A percentile compares a stretch with the other conserved stretches of the same genome.
Evolutionary conservation across 2,329 filamentous ascomycete species (phyloP).

Genomic region (Xylariaceae sp.): DNA sequence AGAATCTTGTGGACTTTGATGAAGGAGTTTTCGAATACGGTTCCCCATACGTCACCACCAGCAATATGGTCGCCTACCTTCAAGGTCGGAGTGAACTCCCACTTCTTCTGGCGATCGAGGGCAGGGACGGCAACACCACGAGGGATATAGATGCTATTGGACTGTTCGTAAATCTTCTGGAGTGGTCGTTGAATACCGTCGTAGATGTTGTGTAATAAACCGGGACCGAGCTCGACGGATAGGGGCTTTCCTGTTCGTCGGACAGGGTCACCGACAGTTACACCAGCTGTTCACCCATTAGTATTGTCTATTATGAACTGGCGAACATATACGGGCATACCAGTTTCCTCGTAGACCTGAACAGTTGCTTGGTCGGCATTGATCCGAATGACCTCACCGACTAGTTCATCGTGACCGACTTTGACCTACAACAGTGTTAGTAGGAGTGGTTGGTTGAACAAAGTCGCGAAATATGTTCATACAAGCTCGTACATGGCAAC

Average conservation of each 20-base stretch:
- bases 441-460: not conserved
- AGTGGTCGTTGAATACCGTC: conserved; percentile 98
- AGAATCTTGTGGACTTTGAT: conserved; percentile 93
- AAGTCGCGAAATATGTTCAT: conserved; percentile 45
- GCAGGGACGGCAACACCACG: conserved; percentile 88
- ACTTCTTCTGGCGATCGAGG: conserved; percentile 89
- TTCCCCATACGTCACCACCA: conserved; percentile 94
- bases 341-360: conserved; percentile 99
- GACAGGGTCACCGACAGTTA: conserved; percentile 95
- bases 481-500: conserved; percentile 99
- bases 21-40: conserved; percentile 94
- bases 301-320: not conserved
- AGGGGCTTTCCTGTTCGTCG: conserved; percentile 90
- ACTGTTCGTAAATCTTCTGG: conserved; percentile 77
- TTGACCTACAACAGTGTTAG: conserved; percentile 67
- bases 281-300: conserved; percentile 69
- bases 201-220: conserved; percentile 98
- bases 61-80: conserved; percentile 98
- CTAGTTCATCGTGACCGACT: conserved; percentile 89
- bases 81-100: conserved; percentile 89
- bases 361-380: conserved; percentile 95
- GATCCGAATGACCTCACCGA: conserved; percentile 98
- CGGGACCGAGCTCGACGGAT: conserved; percentile 95
- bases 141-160: conserved; percentile 95
- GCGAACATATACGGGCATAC: conserved; percentile 55